A percentile compares a stretch with the other conserved stretches of the same genome.
Evolutionary conservation across 306 rosid species (phyloP).

Genomic region (Pyrus communis): DNA sequence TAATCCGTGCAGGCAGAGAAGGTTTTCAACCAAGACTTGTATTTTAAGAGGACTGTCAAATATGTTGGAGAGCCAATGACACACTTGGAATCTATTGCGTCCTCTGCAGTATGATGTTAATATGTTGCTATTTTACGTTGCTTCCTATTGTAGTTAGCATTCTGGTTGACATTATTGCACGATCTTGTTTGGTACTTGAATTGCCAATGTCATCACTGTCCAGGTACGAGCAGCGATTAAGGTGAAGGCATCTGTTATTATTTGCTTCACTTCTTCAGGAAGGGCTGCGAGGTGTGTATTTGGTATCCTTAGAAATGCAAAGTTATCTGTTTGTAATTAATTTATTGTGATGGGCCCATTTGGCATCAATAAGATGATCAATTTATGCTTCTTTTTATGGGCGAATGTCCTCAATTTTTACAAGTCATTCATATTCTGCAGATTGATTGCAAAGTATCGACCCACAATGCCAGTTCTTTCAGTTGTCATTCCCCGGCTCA

Average conservation of each 20-base stretch:
- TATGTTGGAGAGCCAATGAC: conserved; percentile 96
- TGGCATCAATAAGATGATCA: not conserved
- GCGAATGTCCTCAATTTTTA: not conserved
- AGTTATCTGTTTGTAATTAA: not conserved
- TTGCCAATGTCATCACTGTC: conserved; percentile 15
- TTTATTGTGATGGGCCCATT: not conserved
- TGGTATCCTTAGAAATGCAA: not conserved
- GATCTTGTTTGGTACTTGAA: conserved; percentile 7
- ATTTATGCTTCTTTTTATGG: conserved; percentile 1
- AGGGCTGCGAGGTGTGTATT: conserved; percentile 83
- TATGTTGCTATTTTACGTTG: not conserved
- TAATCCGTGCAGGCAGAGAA: conserved; percentile 72
- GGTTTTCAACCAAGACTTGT: conserved; percentile 94
- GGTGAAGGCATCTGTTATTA: conserved; percentile 92
- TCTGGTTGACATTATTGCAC: conserved; percentile 1
- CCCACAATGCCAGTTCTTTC: conserved; percentile 96
- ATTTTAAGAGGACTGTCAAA: conserved; percentile 88
- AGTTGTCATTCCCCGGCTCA: conserved; percentile 74
- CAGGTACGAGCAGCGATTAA: conserved; percentile 98
- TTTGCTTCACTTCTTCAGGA: conserved; percentile 98
- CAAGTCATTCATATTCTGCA: conserved; percentile 26
- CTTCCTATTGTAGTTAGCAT: conserved; percentile 3
- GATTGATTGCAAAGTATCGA: conserved; percentile 87
- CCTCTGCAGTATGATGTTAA: conserved; percentile 65
- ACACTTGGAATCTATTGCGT: conserved; percentile 98